These are phyloP conservation scores for Aureobasidium uvarum DNA, from an alignment of 2,329 filamentous ascomycete species.

Conservation along the genomic window DNA sequence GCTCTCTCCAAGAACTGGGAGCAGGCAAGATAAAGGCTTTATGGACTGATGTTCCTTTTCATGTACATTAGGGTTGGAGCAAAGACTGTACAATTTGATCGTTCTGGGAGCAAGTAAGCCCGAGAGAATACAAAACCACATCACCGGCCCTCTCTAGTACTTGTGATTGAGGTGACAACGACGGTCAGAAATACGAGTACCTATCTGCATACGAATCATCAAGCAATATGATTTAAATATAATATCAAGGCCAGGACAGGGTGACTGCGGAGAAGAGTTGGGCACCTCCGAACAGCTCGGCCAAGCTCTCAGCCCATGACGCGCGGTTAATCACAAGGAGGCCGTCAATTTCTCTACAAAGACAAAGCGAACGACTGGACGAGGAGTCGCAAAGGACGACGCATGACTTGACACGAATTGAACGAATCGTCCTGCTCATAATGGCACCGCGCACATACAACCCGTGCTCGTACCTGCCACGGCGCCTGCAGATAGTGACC, in stretches of 20 bases:
- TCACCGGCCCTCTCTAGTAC: neutral
- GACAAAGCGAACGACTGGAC: slow-evolving; percentile 6
- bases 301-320: slow-evolving; percentile 17
- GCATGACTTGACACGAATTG: slow-evolving; percentile 24
- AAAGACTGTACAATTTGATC: slow-evolving; percentile 22
- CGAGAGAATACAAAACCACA: neutral
- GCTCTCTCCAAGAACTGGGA: slow-evolving; percentile 14
- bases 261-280: slow-evolving; percentile 19
- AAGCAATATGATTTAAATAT: no score
- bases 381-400: neutral
- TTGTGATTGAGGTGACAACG: neutral
- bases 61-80: slow-evolving; percentile 21
- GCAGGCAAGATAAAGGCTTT: neutral
- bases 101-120: neutral
- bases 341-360: neutral
- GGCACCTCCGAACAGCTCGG: neutral
- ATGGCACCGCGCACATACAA: slow-evolving; percentile 32
- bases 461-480: slow-evolving; percentile 44
- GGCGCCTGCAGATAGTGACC: slow-evolving; percentile 48
- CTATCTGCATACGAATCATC: no score
- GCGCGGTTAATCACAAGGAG: neutral
- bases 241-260: neutral
- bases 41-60: slow-evolving; percentile 21
- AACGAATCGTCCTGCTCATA: neutral
- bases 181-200: neutral